Base-by-base conservation (phyloP, 495 filamentous ascomycete genomes). In the Hamigera avellanea region DNA sequence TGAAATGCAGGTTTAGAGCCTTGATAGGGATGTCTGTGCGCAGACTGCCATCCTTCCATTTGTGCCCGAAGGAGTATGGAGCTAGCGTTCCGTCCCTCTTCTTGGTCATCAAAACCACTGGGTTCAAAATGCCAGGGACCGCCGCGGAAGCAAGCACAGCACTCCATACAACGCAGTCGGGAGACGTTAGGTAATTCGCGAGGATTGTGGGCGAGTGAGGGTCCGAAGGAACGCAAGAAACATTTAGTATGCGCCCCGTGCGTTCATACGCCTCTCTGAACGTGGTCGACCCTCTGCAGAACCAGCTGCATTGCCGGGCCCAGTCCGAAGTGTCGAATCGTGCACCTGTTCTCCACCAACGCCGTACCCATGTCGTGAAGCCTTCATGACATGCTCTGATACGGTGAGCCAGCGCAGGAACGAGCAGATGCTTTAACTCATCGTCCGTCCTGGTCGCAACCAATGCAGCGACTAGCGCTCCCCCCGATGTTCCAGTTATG, bases 151-250 rank as follows among this genome's bases (percentile, higher is more conserved):
- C 91, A 9, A 98, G 66, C 6, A 95, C 88, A 9, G 93, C 93
- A 16, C 83, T 91, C 88, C 93, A 98, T 40, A 98, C 93, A 32
- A 95, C 93, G 49, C 93, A 96, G 64, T 98, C 84, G 0, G 93
- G 93, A 8, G 77, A 79, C 3, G 91, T 98, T 17, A 95, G 68
- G 53, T 95, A 94, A 61, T 98, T 98, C 39, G 81, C 79, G 10
- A 96, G 67, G 37, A 95, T 88, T 9, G 83, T 86, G 2, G 87
- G 88, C 19, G 81, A 85, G 57, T 98, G 85, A 23, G 91, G 93
- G 54, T 98, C 91, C 2, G 87, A 87, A 2, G 91, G 93, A n/a
- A 98, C 82, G 59, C 91, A 98, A 16, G 82, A 83, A 23, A 98
- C 86, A 53, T 98, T 98, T 39, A 98, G 67, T 39, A 96, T 88